Conservation (phyloP, 1,139 yeast genomes). For the Hemisphaericaspora xylofermentans region DNA sequence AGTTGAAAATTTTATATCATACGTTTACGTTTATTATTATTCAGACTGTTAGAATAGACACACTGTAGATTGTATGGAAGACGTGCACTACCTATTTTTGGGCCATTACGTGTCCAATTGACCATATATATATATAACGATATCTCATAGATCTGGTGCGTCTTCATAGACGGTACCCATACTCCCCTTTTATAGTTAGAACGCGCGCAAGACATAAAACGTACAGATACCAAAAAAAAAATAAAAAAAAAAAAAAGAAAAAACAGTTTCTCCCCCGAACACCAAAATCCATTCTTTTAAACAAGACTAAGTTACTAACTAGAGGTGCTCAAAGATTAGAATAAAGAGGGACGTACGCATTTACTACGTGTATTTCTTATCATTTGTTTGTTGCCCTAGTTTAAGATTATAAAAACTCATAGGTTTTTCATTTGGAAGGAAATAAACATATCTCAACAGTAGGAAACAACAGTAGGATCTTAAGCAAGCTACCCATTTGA, state of each 20-base stretch:
- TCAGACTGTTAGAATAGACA: too few relatives aligned
- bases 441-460: not conserved
- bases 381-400: not conserved
- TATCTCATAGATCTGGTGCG: too few relatives aligned
- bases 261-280: not conserved
- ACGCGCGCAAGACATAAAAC: conserved; percentile 4
- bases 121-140: too few relatives aligned
- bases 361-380: not conserved
- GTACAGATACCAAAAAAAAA: not conserved
- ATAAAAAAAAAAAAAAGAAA: not conserved
- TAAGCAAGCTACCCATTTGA: too few relatives aligned
- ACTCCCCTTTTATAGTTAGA: not conserved
- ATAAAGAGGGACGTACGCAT: too few relatives aligned
- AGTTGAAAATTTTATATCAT: not conserved
- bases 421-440: not conserved
- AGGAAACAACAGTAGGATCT: not conserved
- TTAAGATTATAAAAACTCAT: too few relatives aligned
- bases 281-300: not conserved
- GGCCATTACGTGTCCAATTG: too few relatives aligned
- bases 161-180: too few relatives aligned
- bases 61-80: too few relatives aligned
- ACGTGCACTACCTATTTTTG: too few relatives aligned
- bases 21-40: not conserved
- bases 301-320: not conserved
- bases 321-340: too few relatives aligned